phyloP scores from a whole-genome alignment of 192 early-diverging fungal species.

The Coemansia sp. region DNA sequence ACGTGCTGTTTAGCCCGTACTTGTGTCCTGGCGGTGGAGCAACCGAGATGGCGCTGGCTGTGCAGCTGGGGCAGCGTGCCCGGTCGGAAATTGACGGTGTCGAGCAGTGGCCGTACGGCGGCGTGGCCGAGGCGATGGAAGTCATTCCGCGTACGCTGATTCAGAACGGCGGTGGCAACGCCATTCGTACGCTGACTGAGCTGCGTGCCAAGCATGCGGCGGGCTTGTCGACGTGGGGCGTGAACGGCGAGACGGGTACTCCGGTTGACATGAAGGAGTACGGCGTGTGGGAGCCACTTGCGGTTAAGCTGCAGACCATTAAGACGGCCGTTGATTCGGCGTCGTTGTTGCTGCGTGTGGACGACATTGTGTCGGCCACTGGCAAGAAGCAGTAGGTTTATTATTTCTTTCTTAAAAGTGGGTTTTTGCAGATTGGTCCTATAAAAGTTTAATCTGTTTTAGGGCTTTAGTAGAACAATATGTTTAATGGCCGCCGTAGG shows the following conservation, averaged over 20 bases:
- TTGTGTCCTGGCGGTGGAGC: constrained; percentile 97
- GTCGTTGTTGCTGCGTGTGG: constrained; percentile 80
- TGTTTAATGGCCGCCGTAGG: too few relatives aligned
- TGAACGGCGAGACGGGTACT: constrained; percentile 90
- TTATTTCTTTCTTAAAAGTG: neutral
- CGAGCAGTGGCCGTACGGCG: constrained; percentile 96
- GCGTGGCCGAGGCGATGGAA: constrained; percentile 92
- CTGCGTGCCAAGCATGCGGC: constrained; percentile 92
- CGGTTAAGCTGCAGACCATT: constrained; percentile 99
- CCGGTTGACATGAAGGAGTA: constrained; percentile 97
- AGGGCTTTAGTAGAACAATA: too few relatives aligned
- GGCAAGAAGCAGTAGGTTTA: constrained; percentile 23
- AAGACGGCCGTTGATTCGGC: constrained; percentile 99
- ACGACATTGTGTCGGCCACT: constrained; percentile 90
- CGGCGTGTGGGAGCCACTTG: constrained; percentile 98
- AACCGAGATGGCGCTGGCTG: constrained; percentile 94
- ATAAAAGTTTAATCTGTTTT: too few relatives aligned
- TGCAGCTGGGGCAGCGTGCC: constrained; percentile 85
- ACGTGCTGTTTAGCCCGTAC: constrained; percentile 94
- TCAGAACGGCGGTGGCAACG: constrained; percentile 98
- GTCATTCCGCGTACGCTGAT: constrained; percentile 98
- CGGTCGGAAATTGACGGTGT: constrained; percentile 82
- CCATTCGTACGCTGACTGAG: constrained; percentile 94
- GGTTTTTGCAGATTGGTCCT: too few relatives aligned
- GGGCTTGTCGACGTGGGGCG: constrained; percentile 87